phyloP scores from a whole-genome alignment of 306 rosid genomes.

The Luffa acutangula region DNA sequence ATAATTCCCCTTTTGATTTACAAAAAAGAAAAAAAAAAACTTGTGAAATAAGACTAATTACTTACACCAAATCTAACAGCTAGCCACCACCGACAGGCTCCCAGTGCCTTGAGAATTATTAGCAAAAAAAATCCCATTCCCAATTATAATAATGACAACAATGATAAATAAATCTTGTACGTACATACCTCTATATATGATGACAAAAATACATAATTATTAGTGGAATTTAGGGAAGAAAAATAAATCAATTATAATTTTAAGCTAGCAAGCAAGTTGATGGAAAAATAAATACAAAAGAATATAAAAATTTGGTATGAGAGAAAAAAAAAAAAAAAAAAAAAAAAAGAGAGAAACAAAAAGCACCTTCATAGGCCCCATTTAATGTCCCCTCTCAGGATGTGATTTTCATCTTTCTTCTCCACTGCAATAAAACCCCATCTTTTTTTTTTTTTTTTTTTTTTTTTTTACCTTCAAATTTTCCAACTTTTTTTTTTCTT shows the following conservation, averaged over 20 bases:
- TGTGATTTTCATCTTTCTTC: constrained; percentile 46
- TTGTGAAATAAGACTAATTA: background rate
- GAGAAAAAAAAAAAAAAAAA: background rate
- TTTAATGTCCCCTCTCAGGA: constrained; percentile 46
- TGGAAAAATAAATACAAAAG: background rate
- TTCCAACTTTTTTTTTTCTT: background rate
- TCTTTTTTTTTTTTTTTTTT: background rate
- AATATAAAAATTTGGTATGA: background rate
- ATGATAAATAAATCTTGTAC: background rate
- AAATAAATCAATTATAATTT: background rate
- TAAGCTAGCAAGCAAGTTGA: background rate
- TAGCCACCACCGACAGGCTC: constrained; percentile 1
- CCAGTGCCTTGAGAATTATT: background rate
- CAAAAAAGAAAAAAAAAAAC: background rate
- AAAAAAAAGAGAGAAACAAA: constrained; percentile 16
- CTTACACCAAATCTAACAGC: constrained; percentile 4
- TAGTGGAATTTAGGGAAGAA: background rate
- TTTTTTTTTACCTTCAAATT: background rate
- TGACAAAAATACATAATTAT: constrained; percentile 1
- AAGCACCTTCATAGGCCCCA: constrained; percentile 37
- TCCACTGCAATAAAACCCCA: constrained; percentile 10
- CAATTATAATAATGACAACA: background rate
- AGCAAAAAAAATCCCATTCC: background rate
- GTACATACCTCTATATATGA: background rate
- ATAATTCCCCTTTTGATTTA: background rate